These are phyloP conservation scores for Ustilago esculenta DNA, from an alignment of 1,284 basidiomycete genomes.

Conservation along the genomic window DNA sequence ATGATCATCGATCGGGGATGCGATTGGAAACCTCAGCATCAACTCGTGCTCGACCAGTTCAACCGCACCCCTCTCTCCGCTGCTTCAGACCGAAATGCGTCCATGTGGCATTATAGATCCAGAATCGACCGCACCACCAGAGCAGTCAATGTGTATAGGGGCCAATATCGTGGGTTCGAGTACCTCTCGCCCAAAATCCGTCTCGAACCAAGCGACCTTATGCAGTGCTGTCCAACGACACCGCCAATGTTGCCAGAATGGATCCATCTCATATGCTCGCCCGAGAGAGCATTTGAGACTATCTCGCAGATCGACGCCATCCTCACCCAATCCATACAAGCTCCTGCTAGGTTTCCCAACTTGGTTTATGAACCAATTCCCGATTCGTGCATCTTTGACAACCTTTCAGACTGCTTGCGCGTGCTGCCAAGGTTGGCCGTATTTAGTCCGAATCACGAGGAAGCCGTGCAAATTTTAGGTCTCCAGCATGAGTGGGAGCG, in stretches of 20 bases:
- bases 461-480: constrained; percentile 68
- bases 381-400: constrained; percentile 70
- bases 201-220: constrained; percentile 77
- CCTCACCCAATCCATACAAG: constrained; percentile 42
- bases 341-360: constrained; percentile 69
- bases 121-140: constrained; percentile 74
- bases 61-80: constrained; percentile 72
- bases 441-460: constrained; percentile 71
- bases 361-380: constrained; percentile 87
- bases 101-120: constrained; percentile 81
- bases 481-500: constrained; percentile 23
- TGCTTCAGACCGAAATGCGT: background rate
- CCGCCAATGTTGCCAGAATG: constrained; percentile 71
- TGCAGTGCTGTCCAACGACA: constrained; percentile 69
- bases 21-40: constrained; percentile 78
- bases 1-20: constrained; percentile 85
- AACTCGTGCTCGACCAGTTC: constrained; percentile 73
- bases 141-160: constrained; percentile 80
- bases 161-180: constrained; percentile 78
- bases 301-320: constrained; percentile 74
- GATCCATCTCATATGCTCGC: constrained; percentile 88
- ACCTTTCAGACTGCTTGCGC: constrained; percentile 75
- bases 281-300: constrained; percentile 76
- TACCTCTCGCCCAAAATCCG: constrained; percentile 81
- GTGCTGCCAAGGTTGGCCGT: constrained; percentile 75